These are phyloP conservation scores for Russula brevipes DNA, from an alignment of 768 basidiomycete species.

Conservation along the genomic window DNA sequence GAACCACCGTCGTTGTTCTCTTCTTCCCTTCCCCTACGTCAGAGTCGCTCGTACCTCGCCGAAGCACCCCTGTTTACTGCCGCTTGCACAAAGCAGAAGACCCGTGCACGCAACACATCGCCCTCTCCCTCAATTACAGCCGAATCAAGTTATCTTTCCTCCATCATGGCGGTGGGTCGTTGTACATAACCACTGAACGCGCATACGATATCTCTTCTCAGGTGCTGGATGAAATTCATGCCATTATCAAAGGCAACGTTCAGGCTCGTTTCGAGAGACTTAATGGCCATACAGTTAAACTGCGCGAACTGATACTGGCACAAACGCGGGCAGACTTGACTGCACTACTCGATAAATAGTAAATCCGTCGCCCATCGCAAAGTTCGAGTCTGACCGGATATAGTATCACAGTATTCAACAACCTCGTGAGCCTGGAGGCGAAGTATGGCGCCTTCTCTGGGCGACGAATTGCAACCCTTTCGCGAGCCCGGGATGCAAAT, in stretches of 20 bases:
- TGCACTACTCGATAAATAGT: constrained; percentile 22
- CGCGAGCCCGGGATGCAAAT: constrained; percentile 4
- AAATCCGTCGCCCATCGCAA: background rate
- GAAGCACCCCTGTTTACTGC: background rate
- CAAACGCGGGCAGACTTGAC: constrained; percentile 18
- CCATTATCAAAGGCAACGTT: constrained; percentile 15
- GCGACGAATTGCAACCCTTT: constrained; percentile 11
- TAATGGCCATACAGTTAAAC: constrained; percentile 3
- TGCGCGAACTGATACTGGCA: constrained; percentile 18
- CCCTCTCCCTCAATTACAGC: background rate
- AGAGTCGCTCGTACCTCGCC: background rate
- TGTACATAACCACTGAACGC: background rate
- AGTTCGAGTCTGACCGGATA: constrained; percentile 3
- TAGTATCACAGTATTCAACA: constrained; percentile 17
- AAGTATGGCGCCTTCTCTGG: constrained; percentile 18
- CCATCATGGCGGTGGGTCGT: constrained; percentile 12
- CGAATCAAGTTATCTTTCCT: constrained; percentile 1
- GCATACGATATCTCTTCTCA: background rate
- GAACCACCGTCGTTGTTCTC: background rate
- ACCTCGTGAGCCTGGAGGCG: constrained; percentile 16
- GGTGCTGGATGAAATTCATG: constrained; percentile 21
- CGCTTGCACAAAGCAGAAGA: background rate
- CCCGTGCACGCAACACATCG: background rate
- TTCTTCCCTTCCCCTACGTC: background rate
- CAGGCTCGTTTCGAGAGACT: constrained; percentile 20